Conservation (phyloP, 2,329 filamentous ascomycete genomes). For the Colletotrichum sp. region DNA sequence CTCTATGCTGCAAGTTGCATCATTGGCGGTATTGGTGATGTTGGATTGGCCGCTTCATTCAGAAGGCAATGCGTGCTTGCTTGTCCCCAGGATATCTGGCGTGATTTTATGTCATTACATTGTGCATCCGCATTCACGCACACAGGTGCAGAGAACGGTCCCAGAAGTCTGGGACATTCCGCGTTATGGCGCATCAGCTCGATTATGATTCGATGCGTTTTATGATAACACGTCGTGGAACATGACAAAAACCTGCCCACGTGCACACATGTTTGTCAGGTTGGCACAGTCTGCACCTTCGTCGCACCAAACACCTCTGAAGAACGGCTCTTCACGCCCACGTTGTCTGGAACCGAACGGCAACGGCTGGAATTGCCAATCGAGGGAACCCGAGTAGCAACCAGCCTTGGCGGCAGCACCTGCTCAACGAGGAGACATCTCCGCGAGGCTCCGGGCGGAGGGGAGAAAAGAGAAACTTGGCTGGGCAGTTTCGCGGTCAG, state of each 20-base stretch:
- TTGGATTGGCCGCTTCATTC: not conserved
- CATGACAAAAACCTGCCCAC: not conserved
- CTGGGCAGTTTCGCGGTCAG: not conserved
- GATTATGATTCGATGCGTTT: not conserved
- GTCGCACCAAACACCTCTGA: not conserved
- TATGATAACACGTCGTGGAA: not conserved
- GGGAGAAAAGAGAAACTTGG: not conserved
- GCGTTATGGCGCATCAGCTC: not conserved
- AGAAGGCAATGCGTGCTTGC: not conserved
- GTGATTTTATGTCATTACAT: not conserved
- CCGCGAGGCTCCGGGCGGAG: not conserved
- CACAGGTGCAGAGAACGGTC: not conserved
- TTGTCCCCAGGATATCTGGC: not conserved
- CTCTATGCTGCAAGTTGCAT: not conserved
- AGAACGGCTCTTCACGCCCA: not conserved
- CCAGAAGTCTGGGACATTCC: not conserved
- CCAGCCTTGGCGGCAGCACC: not conserved
- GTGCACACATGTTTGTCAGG: not conserved
- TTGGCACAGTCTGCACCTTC: not conserved
- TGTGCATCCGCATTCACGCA: not conserved
- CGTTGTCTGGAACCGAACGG: not conserved
- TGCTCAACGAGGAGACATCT: not conserved
- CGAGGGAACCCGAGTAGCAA: not conserved
- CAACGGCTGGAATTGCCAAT: not conserved
- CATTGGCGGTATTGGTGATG: not conserved